Base-by-base conservation (phyloP, 2,329 filamentous ascomycete species). In the Chaetomiaceae sp. region DNA sequence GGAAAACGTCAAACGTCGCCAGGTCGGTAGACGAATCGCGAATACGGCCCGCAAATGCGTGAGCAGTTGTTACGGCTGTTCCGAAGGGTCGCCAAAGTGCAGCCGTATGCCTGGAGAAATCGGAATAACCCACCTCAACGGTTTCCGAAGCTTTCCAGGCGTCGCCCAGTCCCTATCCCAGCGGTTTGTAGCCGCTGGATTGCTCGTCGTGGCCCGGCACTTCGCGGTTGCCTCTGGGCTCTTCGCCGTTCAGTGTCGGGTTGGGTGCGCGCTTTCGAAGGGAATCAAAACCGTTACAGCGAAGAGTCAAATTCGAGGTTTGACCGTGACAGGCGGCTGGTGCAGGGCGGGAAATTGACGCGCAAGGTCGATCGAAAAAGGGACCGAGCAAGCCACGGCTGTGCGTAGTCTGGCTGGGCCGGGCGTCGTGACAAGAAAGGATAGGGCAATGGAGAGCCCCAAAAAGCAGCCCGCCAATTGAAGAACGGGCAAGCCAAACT, bases 271-370 rank as follows among this genome's bases (percentile, higher is more conserved):
- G 47, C 47, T 38, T 15, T 46, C 44, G 47, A 24, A 42, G 40
- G 24, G n/a, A 47, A 42, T 29, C 29, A 48, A 46, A 48, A 49
- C 45, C 45, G 45, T 38, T 42, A 51, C 42, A 34, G 44, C n/a
- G n/a, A n/a, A n/a, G n/a, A n/a, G n/a, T n/a, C n/a, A n/a, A n/a
- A n/a, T n/a, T n/a, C n/a, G n/a, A 40, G 42, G 26, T 27, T 39
- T 32, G 39, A 35, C 42, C 38, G 50, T 32, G 49, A 42, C 46
- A 20, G 46, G 42, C 36, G 43, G 51, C 46, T 47, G 47, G 47
- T 45, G 40, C 34, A 37, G 41, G 44, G 48, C 36, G 48, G 55
- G 51, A 54, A 56, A 57, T 53, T 54, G 56, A 54, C 54, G 50
- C 51, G 56, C 51, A 48, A 49, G 51, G 47, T 37, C 42, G 53